Evolutionary conservation across 768 basidiomycete species (phyloP).

Genomic region (Boletellus ananas): DNA sequence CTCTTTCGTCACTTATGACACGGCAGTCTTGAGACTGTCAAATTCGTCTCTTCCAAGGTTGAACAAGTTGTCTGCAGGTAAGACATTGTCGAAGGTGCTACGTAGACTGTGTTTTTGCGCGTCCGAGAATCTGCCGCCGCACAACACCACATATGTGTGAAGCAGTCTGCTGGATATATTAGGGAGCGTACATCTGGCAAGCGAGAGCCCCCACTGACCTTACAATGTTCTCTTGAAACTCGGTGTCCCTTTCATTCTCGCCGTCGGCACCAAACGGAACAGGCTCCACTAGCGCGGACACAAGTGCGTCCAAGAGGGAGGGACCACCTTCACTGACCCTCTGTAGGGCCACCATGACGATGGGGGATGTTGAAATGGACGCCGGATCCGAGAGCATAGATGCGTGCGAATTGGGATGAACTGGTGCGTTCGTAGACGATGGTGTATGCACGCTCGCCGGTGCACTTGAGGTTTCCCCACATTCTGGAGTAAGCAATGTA

Average conservation of each 20-base stretch:
- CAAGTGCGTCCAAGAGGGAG: slow-evolving; percentile 45
- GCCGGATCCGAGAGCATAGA: slow-evolving; percentile 53
- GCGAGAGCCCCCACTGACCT: slow-evolving; percentile 35
- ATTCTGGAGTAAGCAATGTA: slow-evolving; percentile 56
- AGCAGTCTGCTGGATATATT: slow-evolving; percentile 38
- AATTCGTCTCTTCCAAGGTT: slow-evolving; percentile 28
- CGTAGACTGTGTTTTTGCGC: slow-evolving; percentile 30
- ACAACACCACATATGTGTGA: slow-evolving; percentile 47
- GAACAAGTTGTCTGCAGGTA: slow-evolving; percentile 21
- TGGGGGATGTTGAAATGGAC: slow-evolving; percentile 47
- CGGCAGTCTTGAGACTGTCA: slow-evolving; percentile 15
- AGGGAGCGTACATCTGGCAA: background rate
- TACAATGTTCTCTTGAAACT: slow-evolving; percentile 63
- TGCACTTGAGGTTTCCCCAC: slow-evolving; percentile 7
- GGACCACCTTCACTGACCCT: slow-evolving; percentile 28
- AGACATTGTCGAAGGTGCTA: slow-evolving; percentile 23
- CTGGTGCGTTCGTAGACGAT: slow-evolving; percentile 29
- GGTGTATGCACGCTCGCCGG: slow-evolving; percentile 20
- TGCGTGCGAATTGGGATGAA: slow-evolving; percentile 75
- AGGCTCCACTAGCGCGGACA: slow-evolving; percentile 52
- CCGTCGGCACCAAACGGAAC: slow-evolving; percentile 67
- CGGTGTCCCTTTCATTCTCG: slow-evolving; percentile 54
- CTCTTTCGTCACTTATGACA: slow-evolving; percentile 21
- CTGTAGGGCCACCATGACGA: slow-evolving; percentile 47
- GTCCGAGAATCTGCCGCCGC: slow-evolving; percentile 32